These are phyloP conservation scores for Phyllosticta paracitricarpa DNA, from an alignment of 2,329 filamentous ascomycete genomes.

Conservation along the genomic window DNA sequence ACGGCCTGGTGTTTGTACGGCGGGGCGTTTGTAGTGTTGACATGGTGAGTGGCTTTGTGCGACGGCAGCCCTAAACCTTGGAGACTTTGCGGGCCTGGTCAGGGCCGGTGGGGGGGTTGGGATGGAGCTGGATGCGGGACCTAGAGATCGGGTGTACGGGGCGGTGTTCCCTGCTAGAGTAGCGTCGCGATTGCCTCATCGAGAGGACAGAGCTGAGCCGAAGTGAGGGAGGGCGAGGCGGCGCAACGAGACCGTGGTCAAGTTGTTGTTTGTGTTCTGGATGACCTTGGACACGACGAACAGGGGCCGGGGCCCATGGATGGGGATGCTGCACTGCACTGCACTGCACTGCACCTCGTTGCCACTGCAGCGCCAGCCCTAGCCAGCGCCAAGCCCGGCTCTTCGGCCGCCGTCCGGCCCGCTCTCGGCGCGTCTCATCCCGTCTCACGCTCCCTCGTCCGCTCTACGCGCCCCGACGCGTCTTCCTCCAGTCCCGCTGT, in stretches of 20 bases:
- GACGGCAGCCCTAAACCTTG: not conserved
- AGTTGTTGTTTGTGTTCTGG: not conserved
- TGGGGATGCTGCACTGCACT: no score
- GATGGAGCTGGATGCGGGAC: not conserved
- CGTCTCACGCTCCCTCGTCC: not conserved
- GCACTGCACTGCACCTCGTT: not conserved
- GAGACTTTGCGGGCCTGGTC: not conserved
- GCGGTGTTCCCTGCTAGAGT: constrained; percentile 1
- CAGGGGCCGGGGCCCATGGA: not conserved
- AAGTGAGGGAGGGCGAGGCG: not conserved
- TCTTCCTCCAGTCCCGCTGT: not conserved
- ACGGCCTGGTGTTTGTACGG: constrained; percentile 27
- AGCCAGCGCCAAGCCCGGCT: not conserved
- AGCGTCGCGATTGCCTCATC: constrained; percentile 1
- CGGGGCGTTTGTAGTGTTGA: constrained; percentile 26
- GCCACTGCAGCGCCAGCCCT: not conserved
- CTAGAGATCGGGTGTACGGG: not conserved
- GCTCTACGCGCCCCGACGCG: not conserved
- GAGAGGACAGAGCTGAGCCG: not conserved
- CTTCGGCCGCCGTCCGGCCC: not conserved
- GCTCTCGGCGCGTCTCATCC: not conserved
- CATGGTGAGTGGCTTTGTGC: not conserved
- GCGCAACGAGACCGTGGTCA: not conserved
- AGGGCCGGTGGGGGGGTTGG: not conserved
- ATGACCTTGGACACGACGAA: not conserved